phyloP scores from a whole-genome alignment of 257 asterid genomes.

The Thymus mandschuricus region DNA sequence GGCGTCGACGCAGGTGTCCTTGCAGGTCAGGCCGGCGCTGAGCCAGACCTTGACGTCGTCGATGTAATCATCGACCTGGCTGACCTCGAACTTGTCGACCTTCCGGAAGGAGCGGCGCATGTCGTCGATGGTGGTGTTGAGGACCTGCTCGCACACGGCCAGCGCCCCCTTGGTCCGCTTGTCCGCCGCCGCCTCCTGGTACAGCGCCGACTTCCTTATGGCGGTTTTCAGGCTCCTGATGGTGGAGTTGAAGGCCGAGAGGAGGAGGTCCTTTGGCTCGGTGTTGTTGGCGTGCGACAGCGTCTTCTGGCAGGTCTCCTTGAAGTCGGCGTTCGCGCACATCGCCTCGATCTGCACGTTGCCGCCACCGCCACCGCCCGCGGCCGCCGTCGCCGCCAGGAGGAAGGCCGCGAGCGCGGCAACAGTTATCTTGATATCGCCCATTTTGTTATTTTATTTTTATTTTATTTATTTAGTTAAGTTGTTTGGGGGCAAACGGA shows the following conservation, averaged over 20 bases:
- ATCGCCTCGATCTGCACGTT: constrained; percentile 22
- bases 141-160: constrained; percentile 51
- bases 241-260: constrained; percentile 51
- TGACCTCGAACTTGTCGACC: constrained; percentile 37
- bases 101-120: constrained; percentile 43
- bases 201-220: constrained; percentile 39
- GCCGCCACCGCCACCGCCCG: constrained; percentile 31
- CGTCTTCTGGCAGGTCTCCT: constrained; percentile 52
- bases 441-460: constrained; percentile 33
- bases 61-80: constrained; percentile 40
- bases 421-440: constrained; percentile 42
- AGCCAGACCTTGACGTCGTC: constrained; percentile 79
- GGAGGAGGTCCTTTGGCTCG: constrained; percentile 55
- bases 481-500: background rate
- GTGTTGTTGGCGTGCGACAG: constrained; percentile 47
- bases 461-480: too few species aligned
- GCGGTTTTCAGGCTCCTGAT: constrained; percentile 42
- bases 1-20: constrained; percentile 74
- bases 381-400: constrained; percentile 54
- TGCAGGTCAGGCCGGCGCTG: constrained; percentile 59
- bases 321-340: constrained; percentile 64
- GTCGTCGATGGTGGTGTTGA: constrained; percentile 57
- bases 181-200: constrained; percentile 52
- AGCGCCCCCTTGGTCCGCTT: constrained; percentile 58
- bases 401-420: constrained; percentile 52